phyloP scores from a whole-genome alignment of 2,329 filamentous ascomycete genomes.

The Cyphellophora europaea region DNA sequence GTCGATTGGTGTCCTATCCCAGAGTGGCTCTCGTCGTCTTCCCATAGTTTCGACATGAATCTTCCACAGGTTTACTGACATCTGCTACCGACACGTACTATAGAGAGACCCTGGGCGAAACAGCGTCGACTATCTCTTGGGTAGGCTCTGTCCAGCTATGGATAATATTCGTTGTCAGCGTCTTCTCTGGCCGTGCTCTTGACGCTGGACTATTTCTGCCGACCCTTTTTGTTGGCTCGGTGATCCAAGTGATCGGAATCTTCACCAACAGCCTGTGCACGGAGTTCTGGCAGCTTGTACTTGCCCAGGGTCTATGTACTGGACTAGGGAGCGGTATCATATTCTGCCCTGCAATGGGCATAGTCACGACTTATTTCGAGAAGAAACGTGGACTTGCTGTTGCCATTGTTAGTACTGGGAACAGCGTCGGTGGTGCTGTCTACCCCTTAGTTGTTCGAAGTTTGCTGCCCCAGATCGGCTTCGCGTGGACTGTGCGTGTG shows the following conservation, averaged over 20 bases:
- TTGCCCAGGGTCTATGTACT: constrained; percentile 47
- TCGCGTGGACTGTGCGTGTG: constrained; percentile 55
- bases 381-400: constrained; percentile 52
- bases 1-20: too few species aligned
- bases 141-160: constrained; percentile 42
- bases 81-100: constrained; percentile 51
- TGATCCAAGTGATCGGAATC: constrained; percentile 37
- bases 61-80: too few species aligned
- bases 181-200: constrained; percentile 41
- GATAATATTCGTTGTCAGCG: constrained; percentile 41
- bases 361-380: constrained; percentile 53
- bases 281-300: constrained; percentile 40
- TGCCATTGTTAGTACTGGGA: constrained; percentile 50
- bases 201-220: constrained; percentile 43
- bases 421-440: constrained; percentile 52
- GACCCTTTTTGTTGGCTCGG: constrained; percentile 31
- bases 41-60: too few species aligned
- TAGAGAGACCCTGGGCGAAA: constrained; percentile 26
- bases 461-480: constrained; percentile 51
- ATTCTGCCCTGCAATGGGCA: constrained; percentile 44
- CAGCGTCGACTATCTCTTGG: constrained; percentile 43
- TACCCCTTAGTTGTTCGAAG: constrained; percentile 51
- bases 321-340: constrained; percentile 48
- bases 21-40: too few species aligned
- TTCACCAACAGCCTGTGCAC: constrained; percentile 42